Evolutionary conservation across 805 yeast genomes (phyloP).

Genomic region (Candida nemodendra): DNA sequence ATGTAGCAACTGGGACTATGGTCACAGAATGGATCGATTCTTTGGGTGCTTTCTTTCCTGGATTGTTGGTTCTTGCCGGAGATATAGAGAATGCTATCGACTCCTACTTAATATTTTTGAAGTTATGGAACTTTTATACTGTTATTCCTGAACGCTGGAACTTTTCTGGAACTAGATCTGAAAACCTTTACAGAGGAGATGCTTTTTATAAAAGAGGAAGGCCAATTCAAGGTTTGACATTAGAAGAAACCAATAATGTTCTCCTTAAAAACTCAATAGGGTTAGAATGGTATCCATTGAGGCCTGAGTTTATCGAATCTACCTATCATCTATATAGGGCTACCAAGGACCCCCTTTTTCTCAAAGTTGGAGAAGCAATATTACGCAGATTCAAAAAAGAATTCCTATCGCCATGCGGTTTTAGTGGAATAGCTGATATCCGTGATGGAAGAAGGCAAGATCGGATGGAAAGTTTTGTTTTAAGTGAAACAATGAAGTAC

Average conservation of each 20-base stretch:
- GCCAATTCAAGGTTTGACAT: constrained; percentile 19
- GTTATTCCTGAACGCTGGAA: constrained; percentile 91
- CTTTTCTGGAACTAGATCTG: constrained; percentile 28
- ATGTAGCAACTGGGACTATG: constrained; percentile 48
- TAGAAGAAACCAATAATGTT: constrained; percentile 23
- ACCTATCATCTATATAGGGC: constrained; percentile 82
- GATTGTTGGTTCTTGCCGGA: constrained; percentile 77
- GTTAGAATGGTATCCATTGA: constrained; percentile 86
- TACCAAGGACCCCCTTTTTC: constrained; percentile 79
- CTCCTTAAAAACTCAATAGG: constrained; percentile 40
- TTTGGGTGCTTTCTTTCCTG: constrained; percentile 85
- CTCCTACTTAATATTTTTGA: constrained; percentile 61
- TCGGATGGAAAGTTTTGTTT: constrained; percentile 88
- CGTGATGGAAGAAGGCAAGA: constrained; percentile 62
- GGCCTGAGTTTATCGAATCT: constrained; percentile 92
- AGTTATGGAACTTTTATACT: constrained; percentile 77
- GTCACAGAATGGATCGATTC: constrained; percentile 78
- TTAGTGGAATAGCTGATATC: constrained; percentile 72
- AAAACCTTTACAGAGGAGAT: constrained; percentile 11
- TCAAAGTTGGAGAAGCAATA: constrained; percentile 70
- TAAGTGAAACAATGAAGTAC: constrained; percentile 86
- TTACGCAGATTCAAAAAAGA: constrained; percentile 51
- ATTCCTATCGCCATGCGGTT: constrained; percentile 71
- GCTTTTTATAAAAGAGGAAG: constrained; percentile 20
- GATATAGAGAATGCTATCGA: constrained; percentile 62